A percentile compares a stretch with the other conserved stretches of the same genome.
phyloP scores from a whole-genome alignment of 1,284 basidiomycete genomes.

The Kwoniella shivajii region DNA sequence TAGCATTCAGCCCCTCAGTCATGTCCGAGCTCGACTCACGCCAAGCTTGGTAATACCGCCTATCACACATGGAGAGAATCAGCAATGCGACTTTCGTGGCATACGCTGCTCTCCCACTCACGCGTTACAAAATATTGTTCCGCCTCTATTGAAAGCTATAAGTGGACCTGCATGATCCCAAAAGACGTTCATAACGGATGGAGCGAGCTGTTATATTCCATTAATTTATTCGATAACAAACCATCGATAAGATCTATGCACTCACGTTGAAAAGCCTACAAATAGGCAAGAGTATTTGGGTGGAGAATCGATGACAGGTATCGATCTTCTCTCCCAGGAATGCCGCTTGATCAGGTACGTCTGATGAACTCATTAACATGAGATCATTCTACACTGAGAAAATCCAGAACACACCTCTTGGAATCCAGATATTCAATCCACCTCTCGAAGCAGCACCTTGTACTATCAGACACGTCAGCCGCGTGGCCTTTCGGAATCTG shows the following conservation, averaged over 20 bases:
- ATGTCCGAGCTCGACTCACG: constrained; percentile 68
- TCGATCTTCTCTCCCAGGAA: constrained; percentile 34
- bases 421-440: constrained; percentile 65
- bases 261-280: constrained; percentile 44
- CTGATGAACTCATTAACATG: constrained; percentile 9
- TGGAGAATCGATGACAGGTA: constrained; percentile 63
- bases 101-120: constrained; percentile 35
- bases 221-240: background rate
- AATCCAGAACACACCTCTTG: constrained; percentile 60
- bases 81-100: too few relatives aligned
- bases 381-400: background rate
- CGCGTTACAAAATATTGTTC: constrained; percentile 86
- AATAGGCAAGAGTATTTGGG: constrained; percentile 59
- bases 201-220: constrained; percentile 36
- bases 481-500: background rate
- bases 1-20: constrained; percentile 67
- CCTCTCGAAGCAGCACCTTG: constrained; percentile 4
- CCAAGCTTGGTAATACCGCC: constrained; percentile 81
- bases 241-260: background rate
- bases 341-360: constrained; percentile 22
- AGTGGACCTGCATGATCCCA: constrained; percentile 76
- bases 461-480: background rate
- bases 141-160: constrained; percentile 92
- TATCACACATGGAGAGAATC: constrained; percentile 1
- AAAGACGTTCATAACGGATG: constrained; percentile 80